Evolutionary conservation across 23 red algal genomes (phyloP).

Genomic region (Cyanidiococcus yangmingshanensis): DNA sequence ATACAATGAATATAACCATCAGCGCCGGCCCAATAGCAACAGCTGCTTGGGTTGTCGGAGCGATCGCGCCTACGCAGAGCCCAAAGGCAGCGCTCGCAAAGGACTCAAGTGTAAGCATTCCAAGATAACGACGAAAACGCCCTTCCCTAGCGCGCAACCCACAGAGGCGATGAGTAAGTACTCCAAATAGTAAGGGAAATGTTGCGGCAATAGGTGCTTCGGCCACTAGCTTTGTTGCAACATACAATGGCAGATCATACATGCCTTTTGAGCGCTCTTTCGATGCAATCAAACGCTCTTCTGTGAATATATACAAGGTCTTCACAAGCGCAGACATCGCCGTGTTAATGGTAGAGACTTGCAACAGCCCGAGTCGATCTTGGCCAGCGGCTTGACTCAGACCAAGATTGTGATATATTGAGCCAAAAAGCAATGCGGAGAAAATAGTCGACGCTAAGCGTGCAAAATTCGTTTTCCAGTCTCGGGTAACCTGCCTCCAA

Average conservation of each 20-base stretch:
- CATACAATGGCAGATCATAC: slow-evolving; percentile 71
- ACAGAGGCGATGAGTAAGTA: slow-evolving; percentile 7
- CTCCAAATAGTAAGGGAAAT: slow-evolving; percentile 62
- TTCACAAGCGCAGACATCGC: slow-evolving; percentile 74
- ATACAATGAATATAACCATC: slow-evolving; percentile 73
- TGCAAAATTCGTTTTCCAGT: slow-evolving; percentile 57
- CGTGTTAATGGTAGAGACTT: slow-evolving; percentile 71
- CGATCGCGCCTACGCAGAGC: slow-evolving; percentile 49
- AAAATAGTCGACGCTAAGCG: slow-evolving; percentile 59
- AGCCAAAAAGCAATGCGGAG: slow-evolving; percentile 70
- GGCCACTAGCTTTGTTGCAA: slow-evolving; percentile 64
- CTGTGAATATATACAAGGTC: slow-evolving; percentile 66
- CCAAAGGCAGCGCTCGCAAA: slow-evolving; percentile 69
- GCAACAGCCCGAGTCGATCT: slow-evolving; percentile 72
- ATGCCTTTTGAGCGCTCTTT: slow-evolving; percentile 62
- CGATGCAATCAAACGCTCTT: slow-evolving; percentile 56
- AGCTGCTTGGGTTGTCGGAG: slow-evolving; percentile 67
- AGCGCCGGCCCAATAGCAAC: slow-evolving; percentile 57
- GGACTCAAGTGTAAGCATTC: slow-evolving; percentile 31
- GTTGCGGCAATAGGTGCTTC: slow-evolving; percentile 64
- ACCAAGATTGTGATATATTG: slow-evolving; percentile 74
- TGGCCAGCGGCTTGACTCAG: slow-evolving; percentile 44
- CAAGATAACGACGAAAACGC: slow-evolving; percentile 20
- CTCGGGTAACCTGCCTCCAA: slow-evolving; percentile 57
- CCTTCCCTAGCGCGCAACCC: slow-evolving; percentile 3